A percentile compares a stretch with the other conserved stretches of the same genome.
phyloP scores from a whole-genome alignment of 2,329 filamentous ascomycete genomes.

The Coniella vitis region DNA sequence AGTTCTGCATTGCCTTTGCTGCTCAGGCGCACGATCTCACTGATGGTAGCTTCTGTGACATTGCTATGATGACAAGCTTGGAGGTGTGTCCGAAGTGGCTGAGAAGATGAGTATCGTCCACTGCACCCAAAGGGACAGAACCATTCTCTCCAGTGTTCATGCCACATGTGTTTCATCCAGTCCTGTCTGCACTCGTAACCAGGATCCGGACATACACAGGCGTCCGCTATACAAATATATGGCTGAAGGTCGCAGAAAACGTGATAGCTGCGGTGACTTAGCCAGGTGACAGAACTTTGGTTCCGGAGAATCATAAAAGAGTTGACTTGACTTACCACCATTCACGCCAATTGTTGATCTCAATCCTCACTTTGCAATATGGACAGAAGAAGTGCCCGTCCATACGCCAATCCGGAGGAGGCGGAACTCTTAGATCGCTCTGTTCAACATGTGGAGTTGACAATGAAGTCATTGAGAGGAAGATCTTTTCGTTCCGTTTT shows the following conservation, averaged over 20 bases:
- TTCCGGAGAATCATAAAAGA: background rate
- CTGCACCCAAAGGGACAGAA: background rate
- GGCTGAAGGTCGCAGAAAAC: background rate
- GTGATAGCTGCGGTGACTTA: too few relatives aligned
- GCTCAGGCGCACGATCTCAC: background rate
- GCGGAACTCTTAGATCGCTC: background rate
- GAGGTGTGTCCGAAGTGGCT: background rate
- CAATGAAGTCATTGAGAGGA: background rate
- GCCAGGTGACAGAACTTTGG: background rate
- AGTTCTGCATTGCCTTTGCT: background rate
- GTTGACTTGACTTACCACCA: background rate
- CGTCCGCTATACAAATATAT: background rate
- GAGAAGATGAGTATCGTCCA: background rate
- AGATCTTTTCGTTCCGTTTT: background rate
- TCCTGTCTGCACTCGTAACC: background rate
- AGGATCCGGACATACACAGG: background rate
- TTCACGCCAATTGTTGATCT: background rate
- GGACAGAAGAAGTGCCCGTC: constrained; percentile 2
- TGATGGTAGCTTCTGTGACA: background rate
- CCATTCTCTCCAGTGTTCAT: constrained; percentile 2
- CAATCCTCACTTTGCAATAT: background rate
- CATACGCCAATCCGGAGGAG: background rate
- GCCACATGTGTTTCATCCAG: background rate
- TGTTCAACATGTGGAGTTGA: background rate
- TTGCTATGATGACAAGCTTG: background rate